phyloP scores from a whole-genome alignment of 148 eudicot species.

The Chenopodium suecicum region DNA sequence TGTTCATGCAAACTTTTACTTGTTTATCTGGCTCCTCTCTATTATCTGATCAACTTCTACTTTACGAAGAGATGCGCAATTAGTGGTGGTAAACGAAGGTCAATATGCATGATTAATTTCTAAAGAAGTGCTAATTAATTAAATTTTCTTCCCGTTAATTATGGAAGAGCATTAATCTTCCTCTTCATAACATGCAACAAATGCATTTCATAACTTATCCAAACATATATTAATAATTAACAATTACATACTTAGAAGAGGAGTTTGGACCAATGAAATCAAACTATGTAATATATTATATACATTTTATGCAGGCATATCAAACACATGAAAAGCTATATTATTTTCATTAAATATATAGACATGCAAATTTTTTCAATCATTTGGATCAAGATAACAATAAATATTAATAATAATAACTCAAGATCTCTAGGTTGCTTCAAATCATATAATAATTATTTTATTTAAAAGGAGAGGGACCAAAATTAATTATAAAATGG shows the following conservation, averaged over 20 bases:
- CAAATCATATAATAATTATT: neutral
- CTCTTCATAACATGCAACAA: constrained; percentile 5
- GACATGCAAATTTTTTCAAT: neutral
- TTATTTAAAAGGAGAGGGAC: neutral
- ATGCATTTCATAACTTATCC: constrained; percentile 12
- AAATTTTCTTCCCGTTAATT: neutral
- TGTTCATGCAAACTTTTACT: no score
- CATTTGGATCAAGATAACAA: neutral
- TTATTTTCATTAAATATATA: neutral
- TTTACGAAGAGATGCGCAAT: constrained; percentile 1
- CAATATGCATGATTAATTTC: neutral
- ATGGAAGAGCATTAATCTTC: constrained; percentile 3
- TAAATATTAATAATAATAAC: neutral
- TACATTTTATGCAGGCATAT: neutral
- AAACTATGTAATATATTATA: neutral
- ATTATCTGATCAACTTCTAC: neutral
- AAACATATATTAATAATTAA: neutral
- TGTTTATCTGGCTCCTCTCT: neutral
- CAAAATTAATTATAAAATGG: neutral
- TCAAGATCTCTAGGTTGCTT: neutral
- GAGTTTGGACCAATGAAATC: no score
- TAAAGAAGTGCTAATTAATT: neutral
- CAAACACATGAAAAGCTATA: constrained; percentile 6
- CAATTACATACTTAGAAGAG: neutral
- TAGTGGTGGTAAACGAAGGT: constrained; percentile 10